Evolutionary conservation across 208 protist genomes (phyloP), one percentile per base, ranked within the genome.

Genomic region (Acanthamoeba castellanii): DNA sequence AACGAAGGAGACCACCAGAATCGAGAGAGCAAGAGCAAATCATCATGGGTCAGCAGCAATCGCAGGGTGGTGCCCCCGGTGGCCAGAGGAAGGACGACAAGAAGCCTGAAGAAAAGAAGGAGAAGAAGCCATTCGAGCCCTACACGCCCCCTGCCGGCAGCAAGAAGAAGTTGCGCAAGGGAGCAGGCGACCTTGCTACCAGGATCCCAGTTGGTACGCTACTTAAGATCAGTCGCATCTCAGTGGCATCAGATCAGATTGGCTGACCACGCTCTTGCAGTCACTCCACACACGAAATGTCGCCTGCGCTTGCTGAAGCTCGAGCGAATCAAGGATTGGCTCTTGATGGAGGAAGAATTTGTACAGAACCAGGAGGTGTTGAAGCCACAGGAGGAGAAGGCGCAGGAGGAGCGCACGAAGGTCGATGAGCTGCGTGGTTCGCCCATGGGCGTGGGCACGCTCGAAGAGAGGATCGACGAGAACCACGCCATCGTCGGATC

Each of bases 391-490:
- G 98, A 99, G 93, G 97, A 99, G 85, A 98, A 98, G 94, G 97
- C 95, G 13, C 91, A 98, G 96, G 97, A 99, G 93, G 98, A 99
- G 97, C 96, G 99, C 70, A 97, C 97, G 72, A 99, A 99, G 94
- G 98, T 99, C 2, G 99, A 99, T 76, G 99, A 99, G 47, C 92
- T 99, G 27, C 98, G 99, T 72, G 99, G 99, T 68, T 98, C 98
- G 52, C 99, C 99, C 68, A 98, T 99, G 95, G 97, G 96, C 68
- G 99, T 99, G 34, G 99, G 99, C 32, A 99, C 97, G 42, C 97
- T 99, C 0, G 99, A 99, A 97, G 99, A 99, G 97, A 99, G 99
- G 47, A 99, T 99, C 93, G 99, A 99, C 96, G 99, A 99, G 95
- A 99, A 99, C 87, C 99, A 99, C 96, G 99, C 99, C 42, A 99